Evolutionary conservation across 305 asterid genomes (phyloP).

Genomic region (Rubia occidens): DNA sequence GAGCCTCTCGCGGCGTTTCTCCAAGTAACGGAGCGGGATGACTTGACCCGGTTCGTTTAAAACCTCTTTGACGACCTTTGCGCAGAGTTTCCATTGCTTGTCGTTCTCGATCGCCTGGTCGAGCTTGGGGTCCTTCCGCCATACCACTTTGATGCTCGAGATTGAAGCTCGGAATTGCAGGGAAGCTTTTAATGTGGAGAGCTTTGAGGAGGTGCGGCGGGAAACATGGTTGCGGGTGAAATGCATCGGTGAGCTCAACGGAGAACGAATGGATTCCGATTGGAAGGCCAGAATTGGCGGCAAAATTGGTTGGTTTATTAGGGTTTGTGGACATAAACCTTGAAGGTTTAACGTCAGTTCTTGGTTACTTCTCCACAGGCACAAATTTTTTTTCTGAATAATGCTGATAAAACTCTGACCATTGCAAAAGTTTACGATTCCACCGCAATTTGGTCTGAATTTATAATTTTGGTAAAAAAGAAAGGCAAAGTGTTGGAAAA

Average conservation of each 20-base stretch:
- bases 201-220: background rate
- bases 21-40: slow-evolving; percentile 63
- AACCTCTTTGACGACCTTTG: slow-evolving; percentile 70
- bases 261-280: background rate
- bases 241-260: slow-evolving; percentile 2
- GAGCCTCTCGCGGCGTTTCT: slow-evolving; percentile 72
- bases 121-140: slow-evolving; percentile 75
- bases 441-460: too few relatives aligned
- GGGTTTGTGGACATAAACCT: background rate
- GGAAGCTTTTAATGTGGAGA: background rate
- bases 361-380: too few relatives aligned
- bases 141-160: slow-evolving; percentile 63
- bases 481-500: too few relatives aligned
- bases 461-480: too few relatives aligned
- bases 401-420: too few relatives aligned
- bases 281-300: background rate
- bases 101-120: slow-evolving; percentile 88
- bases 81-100: slow-evolving; percentile 70
- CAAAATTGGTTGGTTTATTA: background rate
- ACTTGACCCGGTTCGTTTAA: slow-evolving; percentile 86
- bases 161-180: slow-evolving; percentile 48
- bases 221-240: background rate
- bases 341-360: too few relatives aligned
- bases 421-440: too few relatives aligned
- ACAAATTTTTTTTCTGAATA: too few relatives aligned